Conservation (phyloP, 805 yeast genomes). For the Suhomyces xylopsoci region DNA sequence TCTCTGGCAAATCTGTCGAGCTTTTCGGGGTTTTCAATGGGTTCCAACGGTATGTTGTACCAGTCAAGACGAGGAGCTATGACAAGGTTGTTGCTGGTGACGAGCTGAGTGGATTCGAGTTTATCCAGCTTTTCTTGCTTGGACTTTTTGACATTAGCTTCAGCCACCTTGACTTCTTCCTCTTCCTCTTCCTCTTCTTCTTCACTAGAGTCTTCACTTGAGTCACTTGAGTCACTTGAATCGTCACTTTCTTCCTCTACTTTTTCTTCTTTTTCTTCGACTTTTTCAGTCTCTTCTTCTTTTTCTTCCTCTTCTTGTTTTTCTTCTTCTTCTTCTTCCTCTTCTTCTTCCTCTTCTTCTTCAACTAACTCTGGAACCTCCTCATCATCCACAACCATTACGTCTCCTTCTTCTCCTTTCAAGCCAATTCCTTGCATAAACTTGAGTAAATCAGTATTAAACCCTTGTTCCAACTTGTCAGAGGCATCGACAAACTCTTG, state of each 20-base stretch:
- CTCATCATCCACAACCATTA: conserved; percentile 26
- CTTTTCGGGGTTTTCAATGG: conserved; percentile 28
- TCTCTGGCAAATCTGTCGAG: conserved; percentile 56
- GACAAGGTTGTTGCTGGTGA: conserved; percentile 52
- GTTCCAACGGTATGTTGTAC: conserved; percentile 55
- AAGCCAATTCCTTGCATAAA: conserved; percentile 72
- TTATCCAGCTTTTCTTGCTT: conserved; percentile 18
- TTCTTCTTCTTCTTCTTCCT: conserved; percentile 27
- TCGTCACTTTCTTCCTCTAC: conserved; percentile 15
- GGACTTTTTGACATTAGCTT: conserved; percentile 7
- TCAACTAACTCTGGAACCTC: conserved; percentile 10
- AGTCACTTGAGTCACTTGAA: conserved; percentile 4
- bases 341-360: conserved; percentile 13
- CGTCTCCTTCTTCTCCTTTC: conserved; percentile 32
- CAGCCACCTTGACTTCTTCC: conserved; percentile 11
- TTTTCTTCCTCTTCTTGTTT: conserved; percentile 35
- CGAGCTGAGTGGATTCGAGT: conserved; percentile 42
- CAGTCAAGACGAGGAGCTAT: conserved; percentile 70
- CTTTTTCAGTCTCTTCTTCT: conserved; percentile 36
- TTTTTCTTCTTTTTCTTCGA: conserved; percentile 25
- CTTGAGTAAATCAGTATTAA: conserved; percentile 52
- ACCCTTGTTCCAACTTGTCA: conserved; percentile 37
- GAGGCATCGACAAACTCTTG: conserved; percentile 45
- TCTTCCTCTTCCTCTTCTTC: conserved; percentile 2
- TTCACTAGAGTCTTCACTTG: conserved; percentile 1